These are phyloP conservation scores for Sugiyamaella lignohabitans DNA, from an alignment of 805 yeast species.

Conservation along the genomic window DNA sequence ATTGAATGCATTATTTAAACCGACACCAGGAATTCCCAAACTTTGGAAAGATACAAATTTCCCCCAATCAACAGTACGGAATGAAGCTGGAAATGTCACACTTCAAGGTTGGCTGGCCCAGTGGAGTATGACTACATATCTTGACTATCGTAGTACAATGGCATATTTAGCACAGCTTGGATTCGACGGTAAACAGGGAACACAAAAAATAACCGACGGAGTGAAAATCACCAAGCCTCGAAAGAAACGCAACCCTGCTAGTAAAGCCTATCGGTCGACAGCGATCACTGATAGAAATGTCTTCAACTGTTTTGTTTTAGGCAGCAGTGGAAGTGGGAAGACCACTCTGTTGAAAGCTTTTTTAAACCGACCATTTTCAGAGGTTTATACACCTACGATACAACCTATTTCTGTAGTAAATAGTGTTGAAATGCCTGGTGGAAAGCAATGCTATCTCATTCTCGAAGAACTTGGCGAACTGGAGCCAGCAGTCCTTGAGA, in stretches of 20 bases:
- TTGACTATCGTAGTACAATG: conserved; percentile 76
- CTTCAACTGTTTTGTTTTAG: conserved; percentile 82
- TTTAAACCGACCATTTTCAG: conserved; percentile 64
- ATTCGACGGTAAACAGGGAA: conserved; percentile 43
- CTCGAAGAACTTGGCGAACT: conserved; percentile 85
- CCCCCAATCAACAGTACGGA: conserved; percentile 82
- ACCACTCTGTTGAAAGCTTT: conserved; percentile 79
- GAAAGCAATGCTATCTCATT: conserved; percentile 89
- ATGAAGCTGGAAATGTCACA: conserved; percentile 83
- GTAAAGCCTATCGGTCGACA: conserved; percentile 59
- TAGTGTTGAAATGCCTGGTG: conserved; percentile 88
- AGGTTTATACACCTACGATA: conserved; percentile 71
- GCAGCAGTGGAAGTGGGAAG: conserved; percentile 83
- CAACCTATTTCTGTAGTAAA: conserved; percentile 79
- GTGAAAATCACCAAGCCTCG: conserved; percentile 79
- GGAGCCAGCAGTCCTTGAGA: conserved; percentile 75
- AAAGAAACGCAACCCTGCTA: conserved; percentile 56
- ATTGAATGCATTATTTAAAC: conserved; percentile 59
- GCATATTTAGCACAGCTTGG: conserved; percentile 90
- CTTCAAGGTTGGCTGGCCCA: conserved; percentile 98
- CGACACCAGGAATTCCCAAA: conserved; percentile 90
- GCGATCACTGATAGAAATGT: conserved; percentile 75
- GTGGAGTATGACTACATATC: conserved; percentile 93
- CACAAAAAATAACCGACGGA: conserved; percentile 39
- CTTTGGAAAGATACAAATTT: conserved; percentile 81